Evolutionary conservation across 371 early-diverging fungal species (phyloP), one percentile per base, ranked within the genome.

Genomic region (Ordospora colligata): DNA sequence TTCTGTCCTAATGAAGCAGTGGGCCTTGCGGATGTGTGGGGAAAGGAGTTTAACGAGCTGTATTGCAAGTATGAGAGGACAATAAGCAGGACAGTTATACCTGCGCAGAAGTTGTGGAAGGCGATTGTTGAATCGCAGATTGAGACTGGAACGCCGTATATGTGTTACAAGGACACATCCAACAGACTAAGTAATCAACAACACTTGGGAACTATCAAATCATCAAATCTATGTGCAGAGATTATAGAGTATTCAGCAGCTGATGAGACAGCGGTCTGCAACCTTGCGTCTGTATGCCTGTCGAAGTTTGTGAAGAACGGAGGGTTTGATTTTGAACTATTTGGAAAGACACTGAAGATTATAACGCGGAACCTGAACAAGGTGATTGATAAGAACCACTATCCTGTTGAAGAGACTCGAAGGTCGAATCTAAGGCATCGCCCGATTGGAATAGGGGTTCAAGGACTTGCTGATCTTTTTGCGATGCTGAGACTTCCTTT

Each of bases 211-310:
- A 95, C 94, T 2, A 95, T 98, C 85, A 90, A 88, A 82, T 87
- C 87, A 83, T 83, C 82, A 78, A 88, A 90, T 84, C 83, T 90
- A 21, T 90, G 90, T 80, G 69, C 83, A 17, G 85, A 98, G 82
- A 95, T 98, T 75, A 89, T 97, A 45, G 92, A 97, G 83, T 97
- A 95, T 86, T 90, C 94, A 9, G 82, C 88, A 47, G 90, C 92
- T 45, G 94, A 97, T 78, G 97, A 97, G 83, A 93, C 95, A 10
- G 97, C 97, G 12, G 97, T 97, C 21, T 98, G 99, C 87, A 98
- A 97, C 83, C 84, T 98, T 77, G 99, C 95, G 21, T 93, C 93
- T 44, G 88, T 98, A 47, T 92, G 95, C 10, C 87, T 98, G 44
- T 96, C 99, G 11, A 85, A 87, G n/a, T 97, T 92, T 87, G 92